Base-by-base conservation (phyloP, 2,329 filamentous ascomycete species). In the Uncinocarpus reesii region DNA sequence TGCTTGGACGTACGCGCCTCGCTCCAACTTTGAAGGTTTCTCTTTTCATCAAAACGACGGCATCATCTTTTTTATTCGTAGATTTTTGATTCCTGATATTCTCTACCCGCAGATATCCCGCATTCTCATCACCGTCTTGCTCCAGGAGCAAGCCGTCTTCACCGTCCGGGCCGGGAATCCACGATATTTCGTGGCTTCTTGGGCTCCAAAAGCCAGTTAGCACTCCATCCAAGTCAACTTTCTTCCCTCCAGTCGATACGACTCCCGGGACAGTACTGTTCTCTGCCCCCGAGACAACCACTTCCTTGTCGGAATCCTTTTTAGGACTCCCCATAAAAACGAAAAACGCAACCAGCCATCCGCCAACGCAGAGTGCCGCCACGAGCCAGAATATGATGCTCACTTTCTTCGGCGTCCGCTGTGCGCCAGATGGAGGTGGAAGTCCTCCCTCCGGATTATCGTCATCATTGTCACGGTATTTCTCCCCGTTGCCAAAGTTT, bases 71-170 rank as follows among this genome's bases (percentile, higher is more conserved):
- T 20, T 37, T 23, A 4, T 51, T 62, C 2, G 67, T 62, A 6
- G 66, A 62, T 38, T 74, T 71, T 49, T 74, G 69, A 42, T 73
- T 75, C 49, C 81, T 79, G 46, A 98, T 83, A 64, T 96, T 87
- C 62, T 95, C 84, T 0, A 95, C 86, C 1, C 92, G 78, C 47
- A 98, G 70, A 58, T 83, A 96, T 51, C 75, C 79, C 1, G 64
- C 59, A 20, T 47, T 29, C 4, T 18, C 31, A 0, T 73, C 77
- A 43, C 74, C 80, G 21, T 63, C 63, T 58, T 78, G 75, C 65
- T 95, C 84, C 16, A 98, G 76, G 55, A 98, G 65, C 51, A 96
- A 65, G 1, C 92, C 92, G 62, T 98, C 92, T 55, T 73, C 67
- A 7, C 67, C 69, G 43, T 68, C 59, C n/a, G 70, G 63, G 1